These are phyloP conservation scores for Claviceps arundinis DNA, from an alignment of 2,329 filamentous ascomycete genomes.

Conservation along the genomic window DNA sequence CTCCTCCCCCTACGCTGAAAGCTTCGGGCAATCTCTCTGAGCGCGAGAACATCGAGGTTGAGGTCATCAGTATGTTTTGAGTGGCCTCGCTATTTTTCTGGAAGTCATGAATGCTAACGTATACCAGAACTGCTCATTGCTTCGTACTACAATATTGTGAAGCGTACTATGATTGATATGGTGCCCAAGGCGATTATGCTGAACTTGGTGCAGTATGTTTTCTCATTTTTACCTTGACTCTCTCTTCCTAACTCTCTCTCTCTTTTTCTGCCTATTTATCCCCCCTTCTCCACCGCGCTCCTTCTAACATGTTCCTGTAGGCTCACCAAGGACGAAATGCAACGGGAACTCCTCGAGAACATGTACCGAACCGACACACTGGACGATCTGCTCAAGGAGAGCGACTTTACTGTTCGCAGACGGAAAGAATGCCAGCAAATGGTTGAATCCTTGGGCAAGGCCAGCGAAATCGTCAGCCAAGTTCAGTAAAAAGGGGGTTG, in stretches of 20 bases:
- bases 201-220: constrained; percentile 77
- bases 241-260: background rate
- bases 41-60: constrained; percentile 88
- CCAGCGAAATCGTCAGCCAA: constrained; percentile 89
- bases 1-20: constrained; percentile 84
- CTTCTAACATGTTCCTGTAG: constrained; percentile 28
- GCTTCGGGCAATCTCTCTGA: constrained; percentile 88
- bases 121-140: constrained; percentile 74
- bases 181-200: constrained; percentile 99
- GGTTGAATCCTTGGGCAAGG: constrained; percentile 83
- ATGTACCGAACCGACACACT: constrained; percentile 89
- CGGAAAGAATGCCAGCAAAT: constrained; percentile 98
- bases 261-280: no score
- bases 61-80: constrained; percentile 76
- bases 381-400: constrained; percentile 93
- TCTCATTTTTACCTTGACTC: background rate
- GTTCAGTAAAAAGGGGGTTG: constrained; percentile 36
- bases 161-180: constrained; percentile 99
- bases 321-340: constrained; percentile 96
- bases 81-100: background rate
- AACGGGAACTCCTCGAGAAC: constrained; percentile 88
- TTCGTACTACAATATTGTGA: constrained; percentile 97
- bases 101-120: background rate
- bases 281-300: background rate
- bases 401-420: constrained; percentile 86